Conservation (phyloP, 2,329 filamentous ascomycete species). For the Ophiostoma tasmaniense region DNA sequence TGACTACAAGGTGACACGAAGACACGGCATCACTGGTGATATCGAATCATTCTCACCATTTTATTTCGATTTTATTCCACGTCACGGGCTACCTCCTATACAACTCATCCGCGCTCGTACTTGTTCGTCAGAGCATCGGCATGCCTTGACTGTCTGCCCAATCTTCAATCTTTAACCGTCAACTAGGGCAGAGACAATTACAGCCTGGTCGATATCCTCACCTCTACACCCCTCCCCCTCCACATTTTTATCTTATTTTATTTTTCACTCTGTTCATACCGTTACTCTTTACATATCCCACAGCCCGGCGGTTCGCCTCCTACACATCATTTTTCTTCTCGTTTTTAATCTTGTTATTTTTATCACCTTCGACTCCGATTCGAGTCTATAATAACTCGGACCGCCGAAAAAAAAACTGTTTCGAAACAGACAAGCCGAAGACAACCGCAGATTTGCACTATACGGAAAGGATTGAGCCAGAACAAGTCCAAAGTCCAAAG, state of each 20-base stretch:
- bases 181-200: too few species aligned
- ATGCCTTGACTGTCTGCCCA: neutral
- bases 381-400: neutral
- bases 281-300: neutral
- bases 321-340: neutral
- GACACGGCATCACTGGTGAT: neutral
- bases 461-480: too few species aligned
- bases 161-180: neutral
- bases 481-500: too few species aligned
- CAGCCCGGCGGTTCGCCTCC: neutral
- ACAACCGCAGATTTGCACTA: neutral
- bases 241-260: neutral
- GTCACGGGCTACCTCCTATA: neutral
- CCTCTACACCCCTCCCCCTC: neutral
- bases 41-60: neutral
- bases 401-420: neutral
- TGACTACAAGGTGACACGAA: neutral
- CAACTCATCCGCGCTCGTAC: neutral
- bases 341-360: neutral
- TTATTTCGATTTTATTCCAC: neutral
- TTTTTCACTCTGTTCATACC: neutral
- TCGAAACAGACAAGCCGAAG: neutral
- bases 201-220: neutral
- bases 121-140: neutral
- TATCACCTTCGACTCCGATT: neutral